Base-by-base conservation (phyloP, 768 basidiomycete genomes). In the Chalciporus sphaerocephalus region DNA sequence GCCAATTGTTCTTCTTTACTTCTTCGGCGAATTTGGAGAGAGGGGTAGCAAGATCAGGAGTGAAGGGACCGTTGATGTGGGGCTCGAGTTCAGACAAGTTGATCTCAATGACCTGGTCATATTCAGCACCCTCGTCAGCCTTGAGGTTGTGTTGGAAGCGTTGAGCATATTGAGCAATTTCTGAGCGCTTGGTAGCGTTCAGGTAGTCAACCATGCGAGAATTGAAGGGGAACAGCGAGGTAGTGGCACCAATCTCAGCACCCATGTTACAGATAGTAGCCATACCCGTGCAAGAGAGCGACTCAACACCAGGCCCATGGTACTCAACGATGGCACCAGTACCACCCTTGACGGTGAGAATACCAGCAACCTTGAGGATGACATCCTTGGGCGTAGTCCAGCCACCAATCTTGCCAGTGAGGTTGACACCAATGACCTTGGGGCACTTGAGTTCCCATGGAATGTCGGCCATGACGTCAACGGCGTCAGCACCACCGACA, bases 181-280 rank as follows among this genome's bases (percentile, higher is more conserved):
- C 81, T 20, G 70, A 65, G 55, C 96, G 92, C 65, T 89, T 89
- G 56, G 96, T 99, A n/a, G 95, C 95, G 49, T 87, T 80, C 66
- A 99, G 75, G 72, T 97, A 99, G 64, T 85, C 79, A 59, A 65
- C 78, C 96, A 98, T 98, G 61, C 94, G 91, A 54, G 73, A 66
- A 75, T 98, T 99, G 84, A 88, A 98, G 59, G 96, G 96, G 91
- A 99, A 99, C 57, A 98, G 71, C 15, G 95, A 97, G 17, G 96
- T 98, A 9, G 96, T 99, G 28, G 96, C 96, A 66, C 95, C 95
- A 60, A 98, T 97, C 71, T 99, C 95, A 57, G 95, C 95, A 77
- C 95, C 95, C 95, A 98, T 99, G 82, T 97, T 99, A 70, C 95
- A 97, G 61, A 99, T 95, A 17, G 95, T 98, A 42, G 92, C 95